Conservation (phyloP, 2,329 filamentous ascomycete genomes). For the Talaromyces marneffei region DNA sequence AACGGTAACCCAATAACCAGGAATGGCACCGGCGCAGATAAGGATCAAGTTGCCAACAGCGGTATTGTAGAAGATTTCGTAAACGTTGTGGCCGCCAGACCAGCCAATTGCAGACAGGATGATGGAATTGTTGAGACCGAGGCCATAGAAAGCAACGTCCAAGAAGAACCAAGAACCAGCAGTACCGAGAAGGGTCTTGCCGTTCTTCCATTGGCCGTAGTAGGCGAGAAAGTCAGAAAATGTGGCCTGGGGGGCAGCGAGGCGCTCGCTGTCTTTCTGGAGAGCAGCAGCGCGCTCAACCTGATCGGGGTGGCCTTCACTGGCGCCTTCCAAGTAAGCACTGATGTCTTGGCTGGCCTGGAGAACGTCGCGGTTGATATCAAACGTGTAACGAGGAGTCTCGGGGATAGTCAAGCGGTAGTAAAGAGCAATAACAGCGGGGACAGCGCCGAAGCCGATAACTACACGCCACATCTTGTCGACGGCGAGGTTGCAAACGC, state of each 20-base stretch:
- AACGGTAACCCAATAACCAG: constrained; percentile 77
- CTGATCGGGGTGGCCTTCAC: constrained; percentile 61
- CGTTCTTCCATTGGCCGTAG: constrained; percentile 66
- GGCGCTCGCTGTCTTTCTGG: constrained; percentile 48
- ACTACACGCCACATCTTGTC: constrained; percentile 85
- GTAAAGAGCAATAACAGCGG: constrained; percentile 75
- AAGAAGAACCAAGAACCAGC: constrained; percentile 81
- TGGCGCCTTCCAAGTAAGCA: constrained; percentile 64
- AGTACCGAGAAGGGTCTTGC: constrained; percentile 67
- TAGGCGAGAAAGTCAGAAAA: constrained; percentile 66
- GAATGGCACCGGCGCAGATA: constrained; percentile 70
- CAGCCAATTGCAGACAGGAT: constrained; percentile 69
- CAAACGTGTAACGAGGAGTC: constrained; percentile 82
- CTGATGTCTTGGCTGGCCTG: constrained; percentile 67
- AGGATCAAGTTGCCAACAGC: constrained; percentile 74
- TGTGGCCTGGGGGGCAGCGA: constrained; percentile 52
- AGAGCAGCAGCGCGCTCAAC: constrained; percentile 56
- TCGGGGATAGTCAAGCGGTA: constrained; percentile 83
- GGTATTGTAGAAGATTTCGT: constrained; percentile 66
- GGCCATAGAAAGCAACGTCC: constrained; percentile 53
- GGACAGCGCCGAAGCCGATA: constrained; percentile 74
- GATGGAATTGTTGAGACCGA: constrained; percentile 69
- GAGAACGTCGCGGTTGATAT: constrained; percentile 67
- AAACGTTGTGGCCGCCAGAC: constrained; percentile 57
- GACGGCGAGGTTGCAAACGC: constrained; percentile 61